These are phyloP conservation scores for Raphanus raphanistrum DNA, from an alignment of 345 rosid species.

Conservation along the genomic window DNA sequence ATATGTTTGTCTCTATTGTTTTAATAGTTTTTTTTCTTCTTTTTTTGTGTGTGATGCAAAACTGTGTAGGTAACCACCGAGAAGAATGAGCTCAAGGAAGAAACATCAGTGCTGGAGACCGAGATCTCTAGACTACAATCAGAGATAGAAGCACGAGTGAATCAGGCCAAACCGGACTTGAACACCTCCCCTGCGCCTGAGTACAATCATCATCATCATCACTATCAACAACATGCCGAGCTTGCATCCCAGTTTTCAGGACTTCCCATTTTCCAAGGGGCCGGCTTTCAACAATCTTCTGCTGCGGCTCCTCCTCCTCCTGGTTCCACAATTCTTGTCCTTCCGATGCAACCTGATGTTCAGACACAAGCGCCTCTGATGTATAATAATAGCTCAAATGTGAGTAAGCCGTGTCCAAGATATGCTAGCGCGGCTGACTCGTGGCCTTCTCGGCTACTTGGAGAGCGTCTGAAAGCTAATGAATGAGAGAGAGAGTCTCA, in stretches of 20 bases:
- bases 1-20: too few relatives aligned
- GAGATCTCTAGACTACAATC: slow-evolving; percentile 56
- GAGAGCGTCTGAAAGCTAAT: slow-evolving; percentile 38
- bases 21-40: too few relatives aligned
- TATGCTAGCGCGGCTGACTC: slow-evolving; percentile 72
- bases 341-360: slow-evolving; percentile 57
- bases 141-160: slow-evolving; percentile 52
- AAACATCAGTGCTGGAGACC: slow-evolving; percentile 61
- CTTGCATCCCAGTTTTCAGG: slow-evolving; percentile 37
- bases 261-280: slow-evolving; percentile 32
- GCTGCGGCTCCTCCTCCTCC: slow-evolving; percentile 39
- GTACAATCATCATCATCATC: slow-evolving; percentile 39
- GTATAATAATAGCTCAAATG: slow-evolving; percentile 39
- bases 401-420: slow-evolving; percentile 90
- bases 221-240: slow-evolving; percentile 38
- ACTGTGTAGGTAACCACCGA: slow-evolving; percentile 61
- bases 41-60: background rate
- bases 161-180: slow-evolving; percentile 57
- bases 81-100: slow-evolving; percentile 84
- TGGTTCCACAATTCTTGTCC: slow-evolving; percentile 56
- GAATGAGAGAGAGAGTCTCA: slow-evolving; percentile 18
- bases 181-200: slow-evolving; percentile 53
- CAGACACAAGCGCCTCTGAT: slow-evolving; percentile 37
- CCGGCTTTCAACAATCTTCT: slow-evolving; percentile 38
- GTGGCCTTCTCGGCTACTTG: slow-evolving; percentile 83